Conservation (phyloP, 139 green algal genomes). For the Coccomyxa sp. region DNA sequence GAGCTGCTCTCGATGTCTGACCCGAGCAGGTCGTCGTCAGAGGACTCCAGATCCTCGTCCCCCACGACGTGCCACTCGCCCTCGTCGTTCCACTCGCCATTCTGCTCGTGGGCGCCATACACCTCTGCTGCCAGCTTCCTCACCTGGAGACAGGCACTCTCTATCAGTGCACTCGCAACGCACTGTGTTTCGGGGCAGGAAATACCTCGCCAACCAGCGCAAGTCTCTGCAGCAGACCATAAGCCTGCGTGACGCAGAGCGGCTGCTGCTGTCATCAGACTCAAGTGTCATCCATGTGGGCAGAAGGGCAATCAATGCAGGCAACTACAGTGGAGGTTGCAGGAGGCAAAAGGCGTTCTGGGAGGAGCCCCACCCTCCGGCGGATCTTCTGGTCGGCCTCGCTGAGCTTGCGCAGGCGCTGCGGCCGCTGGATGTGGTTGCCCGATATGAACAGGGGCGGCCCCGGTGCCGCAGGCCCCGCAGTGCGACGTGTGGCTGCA, state of each 20-base stretch:
- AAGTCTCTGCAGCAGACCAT: neutral
- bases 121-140: neutral
- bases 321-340: neutral
- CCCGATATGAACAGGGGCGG: neutral
- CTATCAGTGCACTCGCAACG: neutral
- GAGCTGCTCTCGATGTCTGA: neutral
- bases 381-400: neutral
- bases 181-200: neutral
- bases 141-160: neutral
- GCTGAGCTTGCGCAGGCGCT: neutral
- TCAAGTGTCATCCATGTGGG: neutral
- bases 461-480: neutral
- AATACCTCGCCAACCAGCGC: too few species aligned
- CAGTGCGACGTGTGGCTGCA: neutral
- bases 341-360: neutral
- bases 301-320: too few species aligned
- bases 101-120: neutral
- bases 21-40: neutral
- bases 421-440: neutral
- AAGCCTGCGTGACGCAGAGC: too few species aligned
- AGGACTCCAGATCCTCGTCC: neutral
- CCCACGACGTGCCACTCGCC: conserved; percentile 1
- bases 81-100: neutral
- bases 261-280: too few species aligned
- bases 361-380: neutral